phyloP scores from a whole-genome alignment of 2,329 filamentous ascomycete genomes.

The Lomentospora prolificans region DNA sequence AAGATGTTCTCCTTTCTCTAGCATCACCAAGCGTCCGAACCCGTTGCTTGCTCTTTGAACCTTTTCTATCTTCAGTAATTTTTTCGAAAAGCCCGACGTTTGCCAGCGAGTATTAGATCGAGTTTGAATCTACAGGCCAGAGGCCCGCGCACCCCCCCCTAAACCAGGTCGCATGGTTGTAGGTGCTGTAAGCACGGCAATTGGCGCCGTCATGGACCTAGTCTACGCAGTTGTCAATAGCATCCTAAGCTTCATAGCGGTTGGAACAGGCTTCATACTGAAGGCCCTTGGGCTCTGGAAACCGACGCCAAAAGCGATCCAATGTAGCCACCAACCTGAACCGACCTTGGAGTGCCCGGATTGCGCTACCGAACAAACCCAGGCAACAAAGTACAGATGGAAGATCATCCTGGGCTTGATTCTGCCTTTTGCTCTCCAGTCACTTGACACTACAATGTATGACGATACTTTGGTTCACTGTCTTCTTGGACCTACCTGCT shows the following conservation, averaged over 20 bases:
- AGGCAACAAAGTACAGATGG: conserved; percentile 36
- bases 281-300: neutral
- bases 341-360: conserved; percentile 14
- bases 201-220: neutral
- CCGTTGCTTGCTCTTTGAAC: too few species aligned
- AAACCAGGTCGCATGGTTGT: neutral
- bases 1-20: too few species aligned
- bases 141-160: too few species aligned
- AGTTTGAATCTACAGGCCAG: too few species aligned
- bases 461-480: neutral
- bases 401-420: conserved; percentile 50
- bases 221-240: neutral
- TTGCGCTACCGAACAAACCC: conserved; percentile 24
- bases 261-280: neutral
- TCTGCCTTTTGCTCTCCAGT: conserved; percentile 50
- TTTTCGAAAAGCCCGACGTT: too few species aligned
- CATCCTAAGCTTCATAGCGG: neutral
- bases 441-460: conserved; percentile 54
- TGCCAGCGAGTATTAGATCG: too few species aligned
- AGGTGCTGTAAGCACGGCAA: neutral
- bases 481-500: neutral
- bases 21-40: too few species aligned
- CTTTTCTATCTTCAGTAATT: too few species aligned
- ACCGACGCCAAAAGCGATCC: neutral
- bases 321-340: neutral